Base-by-base conservation (phyloP, 1,284 basidiomycete genomes). In the Malassezia sympodialis region DNA sequence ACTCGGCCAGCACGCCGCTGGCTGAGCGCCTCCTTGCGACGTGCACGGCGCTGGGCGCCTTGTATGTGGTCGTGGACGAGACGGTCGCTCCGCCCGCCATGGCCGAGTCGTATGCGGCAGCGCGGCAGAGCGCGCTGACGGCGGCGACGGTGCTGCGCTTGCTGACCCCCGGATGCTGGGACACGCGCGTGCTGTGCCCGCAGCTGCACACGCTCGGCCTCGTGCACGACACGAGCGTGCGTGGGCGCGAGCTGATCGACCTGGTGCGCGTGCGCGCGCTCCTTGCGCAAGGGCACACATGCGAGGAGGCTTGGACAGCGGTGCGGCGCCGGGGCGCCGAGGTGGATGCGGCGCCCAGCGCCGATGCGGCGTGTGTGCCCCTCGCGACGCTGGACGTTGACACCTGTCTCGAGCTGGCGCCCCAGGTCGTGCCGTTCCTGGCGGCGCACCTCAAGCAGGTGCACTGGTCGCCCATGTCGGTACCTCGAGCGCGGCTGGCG, bases 241-340 rank as follows among this genome's bases (percentile, higher is more conserved):
- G 50, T 12, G 55, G 55, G 28, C 43, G 49, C 28, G 55, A 57
- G 40, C 45, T 57, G 8, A 15, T 37, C 14, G 48, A 57, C 28
- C 23, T 51, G 28, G 55, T 57, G n/a, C 28, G 30, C 2, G n/a
- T 47, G 14, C 54, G 54, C 35, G 15, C 28, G 17, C 23, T 43
- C 15, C 26, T 56, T 3, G 31, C 48, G 5, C 21, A 30, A 30
- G 31, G 47, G 19, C 41, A 47, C n/a, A 31, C 43, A 11, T 32
- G 43, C 11, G 32, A 10, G 0, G 31, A 41, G 17, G 51, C 51
- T 21, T 43, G 51, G 34, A 17, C 24, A 19, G 43, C 51, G 23
- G 11, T 26, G 17, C n/a, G 17, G 15, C 17, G 11, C 4, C 8
- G 8, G 7, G 12, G 19, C 10, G n/a, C 21, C 14, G 7, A 5